These are phyloP conservation scores for Lepidium didymum DNA, from an alignment of 345 rosid genomes.

Conservation along the genomic window DNA sequence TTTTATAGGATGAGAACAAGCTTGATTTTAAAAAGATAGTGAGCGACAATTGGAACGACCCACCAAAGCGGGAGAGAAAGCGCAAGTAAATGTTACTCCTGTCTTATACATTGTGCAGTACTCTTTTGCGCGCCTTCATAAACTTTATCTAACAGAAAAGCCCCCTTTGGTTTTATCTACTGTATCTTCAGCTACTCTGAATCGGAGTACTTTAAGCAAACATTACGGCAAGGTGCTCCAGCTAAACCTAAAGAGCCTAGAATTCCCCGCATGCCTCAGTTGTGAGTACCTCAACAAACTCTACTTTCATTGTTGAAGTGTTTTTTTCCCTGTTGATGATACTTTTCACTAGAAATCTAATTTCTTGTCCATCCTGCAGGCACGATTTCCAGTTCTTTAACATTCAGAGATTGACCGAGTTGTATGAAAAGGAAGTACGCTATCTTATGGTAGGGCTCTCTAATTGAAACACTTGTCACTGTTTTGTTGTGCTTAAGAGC, in stretches of 20 bases:
- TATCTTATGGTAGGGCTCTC: constrained; percentile 73
- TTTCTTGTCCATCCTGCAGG: constrained; percentile 35
- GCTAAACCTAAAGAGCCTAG: constrained; percentile 95
- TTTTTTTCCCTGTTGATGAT: not conserved
- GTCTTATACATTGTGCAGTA: not conserved
- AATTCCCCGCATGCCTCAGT: constrained; percentile 98
- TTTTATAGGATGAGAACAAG: constrained; percentile 72
- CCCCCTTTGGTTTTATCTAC: not conserved
- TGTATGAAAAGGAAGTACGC: constrained; percentile 99
- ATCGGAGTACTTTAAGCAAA: constrained; percentile 94
- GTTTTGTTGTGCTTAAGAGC: not conserved
- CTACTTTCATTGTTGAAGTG: not conserved
- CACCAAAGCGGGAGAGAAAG: constrained; percentile 96
- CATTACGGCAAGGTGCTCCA: constrained; percentile 92
- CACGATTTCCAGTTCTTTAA: constrained; percentile 98
- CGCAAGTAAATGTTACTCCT: constrained; percentile 62
- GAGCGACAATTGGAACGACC: constrained; percentile 96
- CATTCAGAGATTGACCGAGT: constrained; percentile 84
- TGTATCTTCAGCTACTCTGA: constrained; percentile 67
- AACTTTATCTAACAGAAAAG: not conserved
- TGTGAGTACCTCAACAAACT: constrained; percentile 42
- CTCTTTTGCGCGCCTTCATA: not conserved
- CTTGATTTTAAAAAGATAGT: constrained; percentile 91
- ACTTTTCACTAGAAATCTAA: not conserved
- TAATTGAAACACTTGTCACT: not conserved